Evolutionary conservation across 306 rosid species (phyloP), one percentile per base, ranked within the genome.

Genomic region (Astragalus glycyphyllos): DNA sequence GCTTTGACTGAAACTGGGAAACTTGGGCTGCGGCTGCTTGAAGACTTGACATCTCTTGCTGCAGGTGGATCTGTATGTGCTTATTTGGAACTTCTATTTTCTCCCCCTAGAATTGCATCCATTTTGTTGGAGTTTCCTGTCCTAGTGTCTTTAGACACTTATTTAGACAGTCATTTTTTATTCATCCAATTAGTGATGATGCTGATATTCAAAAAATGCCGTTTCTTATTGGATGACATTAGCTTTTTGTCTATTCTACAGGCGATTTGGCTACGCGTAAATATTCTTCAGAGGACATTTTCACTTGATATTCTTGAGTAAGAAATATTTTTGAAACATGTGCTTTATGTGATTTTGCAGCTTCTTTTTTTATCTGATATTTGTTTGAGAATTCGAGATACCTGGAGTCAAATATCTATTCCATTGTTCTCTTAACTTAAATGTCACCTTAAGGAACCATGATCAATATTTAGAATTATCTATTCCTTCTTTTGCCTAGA

Each of bases 1-100:
- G 79, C 77, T 68, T 79, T 84, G 73, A 88, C 96, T 65, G 84
- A 78, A 84, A 85, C 89, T 26, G 98, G 97, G 82, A 87, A 84
- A 83, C 90, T 90, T 76, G 98, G 98, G 75, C 89, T 90, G 66
- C 90, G 89, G 61, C 75, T 93, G 79, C 98, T 93, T 70, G 98
- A 90, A 93, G 98, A 93, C 87, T 80, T 90, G 81, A 88, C 97
- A 81, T 96, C 98, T 78, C 93, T 93, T 86, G 96, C 98, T 74
- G 98, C 98, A 90, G 97, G 96, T 86, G 98, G 97, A 88, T 93
- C 94, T 83, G 98, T 93, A 93, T 88, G 98, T 88, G 84, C 82
- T 87, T 70, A 81, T 84, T 88, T 78, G 71, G 62, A 79, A 73
- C 86, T 80, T 65, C 65, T 68, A 35, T 63, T 58, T 74, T 29